Evolutionary conservation across 176 grass and related monocot species (phyloP).

Genomic region (Phoenix dactylifera): DNA sequence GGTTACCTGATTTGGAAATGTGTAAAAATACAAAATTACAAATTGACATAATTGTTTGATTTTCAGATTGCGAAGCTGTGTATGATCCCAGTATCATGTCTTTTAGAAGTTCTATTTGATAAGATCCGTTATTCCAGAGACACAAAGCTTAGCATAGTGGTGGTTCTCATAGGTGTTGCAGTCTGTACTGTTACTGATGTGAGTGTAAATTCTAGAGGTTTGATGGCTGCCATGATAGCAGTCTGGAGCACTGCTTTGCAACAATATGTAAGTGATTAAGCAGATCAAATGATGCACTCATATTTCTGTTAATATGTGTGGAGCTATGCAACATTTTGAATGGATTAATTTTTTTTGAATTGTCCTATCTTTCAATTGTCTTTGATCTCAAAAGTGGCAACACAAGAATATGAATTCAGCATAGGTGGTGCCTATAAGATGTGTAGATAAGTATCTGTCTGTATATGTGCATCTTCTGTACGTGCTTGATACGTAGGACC

Average conservation of each 20-base stretch:
- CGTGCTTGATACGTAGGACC: too few relatives aligned
- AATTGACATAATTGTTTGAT: neutral
- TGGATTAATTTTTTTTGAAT: neutral
- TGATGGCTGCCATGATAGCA: constrained; percentile 31
- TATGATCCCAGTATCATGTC: constrained; percentile 40
- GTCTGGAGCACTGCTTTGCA: constrained; percentile 46
- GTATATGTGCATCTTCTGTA: too few relatives aligned
- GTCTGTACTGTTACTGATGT: constrained; percentile 57
- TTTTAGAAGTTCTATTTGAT: constrained; percentile 40
- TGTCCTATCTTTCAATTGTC: neutral
- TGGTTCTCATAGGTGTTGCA: constrained; percentile 44
- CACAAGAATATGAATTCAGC: too few relatives aligned
- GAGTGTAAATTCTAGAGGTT: constrained; percentile 35
- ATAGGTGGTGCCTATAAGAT: too few relatives aligned
- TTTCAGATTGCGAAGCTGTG: constrained; percentile 44
- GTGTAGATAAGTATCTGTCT: too few relatives aligned
- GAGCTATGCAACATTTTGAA: neutral
- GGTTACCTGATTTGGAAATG: too few relatives aligned
- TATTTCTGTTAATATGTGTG: too few relatives aligned
- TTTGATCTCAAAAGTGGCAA: too few relatives aligned
- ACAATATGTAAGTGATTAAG: constrained; percentile 40
- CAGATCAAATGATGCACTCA: neutral
- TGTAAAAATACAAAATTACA: too few relatives aligned
- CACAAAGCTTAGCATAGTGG: constrained; percentile 49
- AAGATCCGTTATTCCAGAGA: constrained; percentile 42